phyloP scores from a whole-genome alignment of 176 grass and related monocot species.

The Bonia amplexicaulis region DNA sequence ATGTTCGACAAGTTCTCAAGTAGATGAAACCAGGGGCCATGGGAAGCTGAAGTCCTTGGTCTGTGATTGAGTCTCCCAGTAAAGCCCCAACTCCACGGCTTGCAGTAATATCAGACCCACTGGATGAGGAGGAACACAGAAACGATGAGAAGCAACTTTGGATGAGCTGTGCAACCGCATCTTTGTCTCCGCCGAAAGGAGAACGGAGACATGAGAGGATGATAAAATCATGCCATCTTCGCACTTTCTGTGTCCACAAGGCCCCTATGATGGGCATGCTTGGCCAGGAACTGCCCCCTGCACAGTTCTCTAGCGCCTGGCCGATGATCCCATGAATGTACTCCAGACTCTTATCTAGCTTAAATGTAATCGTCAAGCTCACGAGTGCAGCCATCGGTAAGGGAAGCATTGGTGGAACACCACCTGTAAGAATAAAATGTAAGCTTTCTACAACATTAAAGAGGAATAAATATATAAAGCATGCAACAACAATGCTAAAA shows the following conservation, averaged over 20 bases:
- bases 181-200: slow-evolving; percentile 80
- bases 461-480: not conserved
- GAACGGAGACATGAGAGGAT: slow-evolving; percentile 74
- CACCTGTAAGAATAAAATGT: slow-evolving; percentile 50
- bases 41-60: slow-evolving; percentile 57
- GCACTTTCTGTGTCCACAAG: slow-evolving; percentile 90
- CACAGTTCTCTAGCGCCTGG: slow-evolving; percentile 89
- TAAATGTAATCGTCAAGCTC: slow-evolving; percentile 97
- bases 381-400: slow-evolving; percentile 95
- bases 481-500: not conserved
- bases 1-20: slow-evolving; percentile 74
- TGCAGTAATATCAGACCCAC: slow-evolving; percentile 47
- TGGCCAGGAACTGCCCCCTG: slow-evolving; percentile 74
- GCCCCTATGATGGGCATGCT: slow-evolving; percentile 98
- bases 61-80: slow-evolving; percentile 62
- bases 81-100: slow-evolving; percentile 68
- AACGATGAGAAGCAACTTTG: slow-evolving; percentile 87
- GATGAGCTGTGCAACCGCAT: slow-evolving; percentile 70
- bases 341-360: slow-evolving; percentile 77
- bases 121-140: slow-evolving; percentile 44
- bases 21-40: slow-evolving; percentile 82
- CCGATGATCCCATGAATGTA: slow-evolving; percentile 65
- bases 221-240: slow-evolving; percentile 90
- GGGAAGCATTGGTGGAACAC: slow-evolving; percentile 88
- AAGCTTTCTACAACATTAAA: slow-evolving; percentile 14